Evolutionary conservation across 805 yeast species (phyloP).

Genomic region (Candida quercuum): DNA sequence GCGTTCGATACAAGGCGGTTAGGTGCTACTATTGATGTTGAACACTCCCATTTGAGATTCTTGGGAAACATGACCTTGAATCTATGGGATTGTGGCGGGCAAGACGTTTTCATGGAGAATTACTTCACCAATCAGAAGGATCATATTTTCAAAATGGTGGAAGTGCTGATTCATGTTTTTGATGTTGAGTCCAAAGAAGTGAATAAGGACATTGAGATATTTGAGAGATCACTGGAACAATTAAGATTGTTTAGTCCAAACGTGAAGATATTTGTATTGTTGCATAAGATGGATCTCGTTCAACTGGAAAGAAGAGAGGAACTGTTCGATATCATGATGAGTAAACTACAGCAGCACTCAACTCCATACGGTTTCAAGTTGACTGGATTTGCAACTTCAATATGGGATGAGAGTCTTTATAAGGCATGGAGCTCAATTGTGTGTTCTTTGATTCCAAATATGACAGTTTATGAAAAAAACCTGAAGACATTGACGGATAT

Average conservation of each 20-base stretch:
- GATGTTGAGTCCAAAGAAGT: slow-evolving; percentile 93
- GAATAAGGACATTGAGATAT: slow-evolving; percentile 88
- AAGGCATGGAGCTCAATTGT: slow-evolving; percentile 98
- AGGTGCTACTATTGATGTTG: slow-evolving; percentile 98
- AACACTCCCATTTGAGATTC: slow-evolving; percentile 89
- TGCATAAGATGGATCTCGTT: slow-evolving; percentile 96
- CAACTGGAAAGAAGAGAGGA: slow-evolving; percentile 82
- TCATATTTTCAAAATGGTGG: slow-evolving; percentile 92
- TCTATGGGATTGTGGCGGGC: slow-evolving; percentile 98
- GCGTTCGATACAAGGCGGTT: slow-evolving; percentile 93
- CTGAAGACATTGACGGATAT: slow-evolving; percentile 66
- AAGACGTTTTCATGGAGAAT: slow-evolving; percentile 93
- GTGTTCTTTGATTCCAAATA: slow-evolving; percentile 91
- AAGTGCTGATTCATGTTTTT: slow-evolving; percentile 91
- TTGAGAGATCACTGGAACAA: slow-evolving; percentile 75
- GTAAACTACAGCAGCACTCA: slow-evolving; percentile 69
- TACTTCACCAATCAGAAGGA: slow-evolving; percentile 84
- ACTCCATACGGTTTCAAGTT: slow-evolving; percentile 63
- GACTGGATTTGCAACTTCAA: slow-evolving; percentile 89
- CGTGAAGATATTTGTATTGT: slow-evolving; percentile 84
- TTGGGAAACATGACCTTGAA: slow-evolving; percentile 93
- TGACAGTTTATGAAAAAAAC: slow-evolving; percentile 71
- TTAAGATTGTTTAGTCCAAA: slow-evolving; percentile 80
- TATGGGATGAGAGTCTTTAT: slow-evolving; percentile 94
- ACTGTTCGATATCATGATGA: slow-evolving; percentile 79